Conservation (phyloP, 192 early-diverging fungal genomes). For the Gigaspora rosea region DNA sequence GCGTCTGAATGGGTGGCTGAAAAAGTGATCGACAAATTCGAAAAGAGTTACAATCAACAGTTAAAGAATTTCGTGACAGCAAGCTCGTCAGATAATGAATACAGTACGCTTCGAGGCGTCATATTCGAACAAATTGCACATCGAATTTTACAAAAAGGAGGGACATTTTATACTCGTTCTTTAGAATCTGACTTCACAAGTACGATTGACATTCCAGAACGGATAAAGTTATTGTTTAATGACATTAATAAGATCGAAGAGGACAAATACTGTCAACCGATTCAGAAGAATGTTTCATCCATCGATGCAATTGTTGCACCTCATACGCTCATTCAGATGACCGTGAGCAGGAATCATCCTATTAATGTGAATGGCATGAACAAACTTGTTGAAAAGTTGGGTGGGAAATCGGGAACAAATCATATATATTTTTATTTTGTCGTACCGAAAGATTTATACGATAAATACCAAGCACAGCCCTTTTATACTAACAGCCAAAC, state of each 20-base stretch:
- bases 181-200: slow-evolving; percentile 9
- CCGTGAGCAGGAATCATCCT: slow-evolving; percentile 1
- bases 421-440: slow-evolving; percentile 28
- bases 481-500: slow-evolving; percentile 16
- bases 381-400: slow-evolving; percentile 20
- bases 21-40: slow-evolving; percentile 2
- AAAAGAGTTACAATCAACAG: neutral
- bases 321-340: slow-evolving; percentile 22
- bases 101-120: slow-evolving; percentile 1
- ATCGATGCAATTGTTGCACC: slow-evolving; percentile 25
- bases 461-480: neutral
- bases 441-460: slow-evolving; percentile 4
- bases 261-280: slow-evolving; percentile 1
- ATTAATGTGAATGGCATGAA: slow-evolving; percentile 29
- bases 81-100: neutral
- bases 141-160: slow-evolving; percentile 6
- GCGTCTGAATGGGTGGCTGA: neutral
- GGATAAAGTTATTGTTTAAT: neutral
- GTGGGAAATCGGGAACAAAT: neutral
- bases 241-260: neutral
- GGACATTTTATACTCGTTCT: neutral
- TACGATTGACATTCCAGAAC: slow-evolving; percentile 5
- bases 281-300: slow-evolving; percentile 24
- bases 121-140: slow-evolving; percentile 25
- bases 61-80: neutral